phyloP scores from a whole-genome alignment of 1,139 yeast genomes.

The Pichia sp. region DNA sequence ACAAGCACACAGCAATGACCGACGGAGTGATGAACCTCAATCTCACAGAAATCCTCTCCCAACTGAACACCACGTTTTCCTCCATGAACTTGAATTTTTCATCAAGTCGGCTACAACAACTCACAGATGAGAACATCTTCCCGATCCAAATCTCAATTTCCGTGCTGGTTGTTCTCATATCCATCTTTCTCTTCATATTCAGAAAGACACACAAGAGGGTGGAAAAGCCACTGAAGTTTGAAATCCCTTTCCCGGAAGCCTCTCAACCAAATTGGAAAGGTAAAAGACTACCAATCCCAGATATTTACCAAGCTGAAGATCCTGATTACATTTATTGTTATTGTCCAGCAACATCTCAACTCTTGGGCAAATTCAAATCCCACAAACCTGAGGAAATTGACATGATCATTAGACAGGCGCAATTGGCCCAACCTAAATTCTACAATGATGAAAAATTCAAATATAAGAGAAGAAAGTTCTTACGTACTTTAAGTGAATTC shows the following conservation, averaged over 20 bases:
- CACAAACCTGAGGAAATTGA: slow-evolving; percentile 71
- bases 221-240: slow-evolving; percentile 46
- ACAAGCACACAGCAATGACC: not conserved
- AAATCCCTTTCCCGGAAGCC: slow-evolving; percentile 70
- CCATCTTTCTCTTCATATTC: slow-evolving; percentile 20
- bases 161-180: slow-evolving; percentile 24
- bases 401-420: slow-evolving; percentile 51
- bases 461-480: slow-evolving; percentile 59
- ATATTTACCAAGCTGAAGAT: slow-evolving; percentile 53
- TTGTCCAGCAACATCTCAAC: slow-evolving; percentile 97
- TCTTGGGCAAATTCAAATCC: slow-evolving; percentile 67
- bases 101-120: slow-evolving; percentile 10
- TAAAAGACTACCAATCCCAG: slow-evolving; percentile 63
- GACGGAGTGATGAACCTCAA: slow-evolving; percentile 9
- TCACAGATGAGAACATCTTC: slow-evolving; percentile 6
- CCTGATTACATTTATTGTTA: slow-evolving; percentile 73
- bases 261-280: slow-evolving; percentile 95
- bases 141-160: slow-evolving; percentile 32
- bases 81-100: slow-evolving; percentile 11
- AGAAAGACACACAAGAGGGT: slow-evolving; percentile 29
- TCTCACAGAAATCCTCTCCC: slow-evolving; percentile 9
- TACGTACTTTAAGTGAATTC: slow-evolving; percentile 68
- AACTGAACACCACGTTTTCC: slow-evolving; percentile 9
- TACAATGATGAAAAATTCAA: slow-evolving; percentile 36
- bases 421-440: slow-evolving; percentile 63